Percentiles rank a stretch among this genome's conserved stretches.
These are phyloP conservation scores for Wickerhamomyces alni DNA, from an alignment of 805 yeast genomes.

Conservation along the genomic window DNA sequence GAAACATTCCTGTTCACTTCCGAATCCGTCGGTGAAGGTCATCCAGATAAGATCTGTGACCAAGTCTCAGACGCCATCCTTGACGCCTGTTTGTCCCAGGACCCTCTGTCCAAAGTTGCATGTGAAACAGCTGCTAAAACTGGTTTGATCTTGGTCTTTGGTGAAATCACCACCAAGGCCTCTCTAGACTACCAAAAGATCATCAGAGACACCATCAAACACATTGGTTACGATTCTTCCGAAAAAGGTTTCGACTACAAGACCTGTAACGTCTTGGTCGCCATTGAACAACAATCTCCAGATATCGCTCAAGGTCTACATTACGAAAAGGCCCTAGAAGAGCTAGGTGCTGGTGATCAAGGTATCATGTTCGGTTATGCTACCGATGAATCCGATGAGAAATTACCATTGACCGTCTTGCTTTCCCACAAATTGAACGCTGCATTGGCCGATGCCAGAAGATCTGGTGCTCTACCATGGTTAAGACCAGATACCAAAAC, in stretches of 20 bases:
- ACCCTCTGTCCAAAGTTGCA: constrained; percentile 97
- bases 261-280: constrained; percentile 98
- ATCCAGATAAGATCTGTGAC: constrained; percentile 96
- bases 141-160: constrained; percentile 98
- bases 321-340: constrained; percentile 91
- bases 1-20: constrained; percentile 66
- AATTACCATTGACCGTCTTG: constrained; percentile 89
- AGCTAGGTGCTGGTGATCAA: constrained; percentile 99
- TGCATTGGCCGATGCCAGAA: constrained; percentile 95
- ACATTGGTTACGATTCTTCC: constrained; percentile 94
- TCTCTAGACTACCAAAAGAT: constrained; percentile 93
- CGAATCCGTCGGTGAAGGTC: constrained; percentile 92
- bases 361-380: constrained; percentile 99
- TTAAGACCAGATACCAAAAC: constrained; percentile 99
- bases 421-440: constrained; percentile 94
- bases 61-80: constrained; percentile 98
- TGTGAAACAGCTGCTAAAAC: constrained; percentile 99
- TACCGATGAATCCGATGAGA: constrained; percentile 97
- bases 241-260: constrained; percentile 98
- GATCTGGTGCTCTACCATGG: constrained; percentile 93
- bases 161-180: constrained; percentile 98
- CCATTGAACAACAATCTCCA: constrained; percentile 98
- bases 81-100: constrained; percentile 93
- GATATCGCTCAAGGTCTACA: constrained; percentile 99
- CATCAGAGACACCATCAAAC: constrained; percentile 96